These are phyloP conservation scores for Candida montana DNA, from an alignment of 805 yeast genomes.

Conservation along the genomic window DNA sequence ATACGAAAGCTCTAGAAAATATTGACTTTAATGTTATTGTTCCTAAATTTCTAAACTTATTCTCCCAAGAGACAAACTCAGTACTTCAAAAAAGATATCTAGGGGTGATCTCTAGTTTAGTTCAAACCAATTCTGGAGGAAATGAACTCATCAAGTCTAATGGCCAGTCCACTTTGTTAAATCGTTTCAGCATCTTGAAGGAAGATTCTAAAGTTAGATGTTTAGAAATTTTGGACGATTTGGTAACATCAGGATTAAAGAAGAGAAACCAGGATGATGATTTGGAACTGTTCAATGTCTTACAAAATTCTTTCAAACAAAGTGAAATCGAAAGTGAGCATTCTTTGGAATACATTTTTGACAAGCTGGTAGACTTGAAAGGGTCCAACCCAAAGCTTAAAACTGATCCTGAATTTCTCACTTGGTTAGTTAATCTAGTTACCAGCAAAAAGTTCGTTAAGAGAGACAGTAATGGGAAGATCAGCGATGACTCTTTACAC, in stretches of 20 bases:
- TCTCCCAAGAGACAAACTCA: conserved; percentile 21
- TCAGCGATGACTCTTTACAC: conserved; percentile 30
- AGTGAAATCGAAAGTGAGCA: conserved; percentile 30
- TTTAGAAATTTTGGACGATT: conserved; percentile 43
- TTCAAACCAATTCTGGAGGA: conserved; percentile 33
- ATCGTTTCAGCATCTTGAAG: conserved; percentile 19
- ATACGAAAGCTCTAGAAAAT: conserved; percentile 50
- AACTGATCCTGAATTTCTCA: conserved; percentile 38
- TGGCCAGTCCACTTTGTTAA: conserved; percentile 23
- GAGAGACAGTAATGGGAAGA: conserved; percentile 25
- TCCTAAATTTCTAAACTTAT: conserved; percentile 7
- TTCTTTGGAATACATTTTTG: conserved; percentile 39
- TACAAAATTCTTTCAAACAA: conserved; percentile 23
- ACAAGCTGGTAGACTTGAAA: conserved; percentile 32
- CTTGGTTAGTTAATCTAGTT: conserved; percentile 56
- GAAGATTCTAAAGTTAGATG: conserved; percentile 32
- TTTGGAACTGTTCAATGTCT: conserved; percentile 10
- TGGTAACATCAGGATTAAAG: conserved; percentile 14
- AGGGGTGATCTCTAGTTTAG: conserved; percentile 46
- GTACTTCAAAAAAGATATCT: conserved; percentile 41
- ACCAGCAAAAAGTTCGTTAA: conserved; percentile 26
- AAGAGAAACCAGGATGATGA: conserved; percentile 14
- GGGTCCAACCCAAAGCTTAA: conserved; percentile 26
- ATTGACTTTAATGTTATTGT: conserved; percentile 21
- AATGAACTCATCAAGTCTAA: conserved; percentile 13